Evolutionary conservation across 768 basidiomycete genomes (phyloP).

Genomic region (Asterophora parasitica): DNA sequence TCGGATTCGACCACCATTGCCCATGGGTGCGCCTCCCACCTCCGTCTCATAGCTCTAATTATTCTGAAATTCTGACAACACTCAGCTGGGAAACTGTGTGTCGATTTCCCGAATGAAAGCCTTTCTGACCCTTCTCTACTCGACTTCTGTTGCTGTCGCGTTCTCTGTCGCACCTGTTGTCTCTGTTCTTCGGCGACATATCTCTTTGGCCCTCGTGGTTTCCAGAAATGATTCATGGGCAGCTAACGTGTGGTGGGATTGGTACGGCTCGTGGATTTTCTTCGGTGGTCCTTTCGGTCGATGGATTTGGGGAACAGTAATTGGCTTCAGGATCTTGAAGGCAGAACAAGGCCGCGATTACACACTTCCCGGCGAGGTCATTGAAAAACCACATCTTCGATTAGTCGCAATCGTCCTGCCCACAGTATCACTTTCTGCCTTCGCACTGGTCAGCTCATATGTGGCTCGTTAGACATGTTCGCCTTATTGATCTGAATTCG

Average conservation of each 20-base stretch:
- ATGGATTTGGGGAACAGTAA: conserved; percentile 32
- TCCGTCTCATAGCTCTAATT: not conserved
- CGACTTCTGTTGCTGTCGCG: conserved; percentile 26
- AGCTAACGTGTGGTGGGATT: conserved; percentile 35
- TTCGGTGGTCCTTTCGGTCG: conserved; percentile 39
- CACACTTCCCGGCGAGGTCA: conserved; percentile 21
- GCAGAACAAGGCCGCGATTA: conserved; percentile 10
- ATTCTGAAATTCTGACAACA: not conserved
- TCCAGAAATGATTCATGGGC: conserved; percentile 28
- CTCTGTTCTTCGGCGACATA: conserved; percentile 22
- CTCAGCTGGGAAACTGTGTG: conserved; percentile 39
- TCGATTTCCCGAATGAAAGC: conserved; percentile 32
- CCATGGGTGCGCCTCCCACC: conserved; percentile 35
- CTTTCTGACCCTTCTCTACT: conserved; percentile 30
- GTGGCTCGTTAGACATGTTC: not conserved
- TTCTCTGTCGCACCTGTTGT: conserved; percentile 27
- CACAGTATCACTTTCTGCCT: conserved; percentile 27
- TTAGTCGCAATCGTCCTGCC: conserved; percentile 23
- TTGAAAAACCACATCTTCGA: conserved; percentile 35
- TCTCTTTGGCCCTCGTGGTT: conserved; percentile 22
- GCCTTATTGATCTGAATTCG: not conserved
- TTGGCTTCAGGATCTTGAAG: conserved; percentile 31
- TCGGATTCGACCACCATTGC: conserved; percentile 44
- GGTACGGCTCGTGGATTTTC: conserved; percentile 40
- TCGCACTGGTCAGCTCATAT: conserved; percentile 29